Evolutionary conservation across 768 basidiomycete genomes (phyloP), one percentile per base, ranked within the genome.

Genomic region (Leccinum uliginosum): DNA sequence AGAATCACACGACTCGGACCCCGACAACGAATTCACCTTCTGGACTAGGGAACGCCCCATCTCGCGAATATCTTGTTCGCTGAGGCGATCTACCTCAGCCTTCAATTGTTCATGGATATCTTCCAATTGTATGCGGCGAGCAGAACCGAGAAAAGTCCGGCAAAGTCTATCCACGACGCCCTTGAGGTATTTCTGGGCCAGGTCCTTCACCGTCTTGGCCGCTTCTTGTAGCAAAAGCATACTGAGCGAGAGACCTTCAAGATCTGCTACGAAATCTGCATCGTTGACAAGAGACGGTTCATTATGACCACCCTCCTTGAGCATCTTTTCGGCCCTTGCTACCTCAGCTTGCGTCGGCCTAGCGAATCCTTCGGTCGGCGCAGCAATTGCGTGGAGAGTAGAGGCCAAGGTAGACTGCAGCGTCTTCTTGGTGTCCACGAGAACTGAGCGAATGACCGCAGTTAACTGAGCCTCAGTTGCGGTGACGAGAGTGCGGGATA

Each of bases 251-350:
- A 60, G 44, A 15, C 40, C 23, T 21, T 65, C 65, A 12, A 68
- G 63, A 46, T 69, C 65, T 4, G 61, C 29, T 24, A 68, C 29
- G 40, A 70, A 68, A 24, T 65, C 61, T 4, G 56, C 44, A 40
- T 68, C 68, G n/a, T 2, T 57, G 2, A 65, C 48, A 30, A 62
- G 65, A 43, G 63, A 60, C n/a, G 30, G 24, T 3, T 26, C 24
- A 26, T 26, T 5, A 26, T 26, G 24, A 5, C 3, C 21, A 10
- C 66, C 63, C 5, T 68, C 68, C 57, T 44, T 68, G 8, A 68
- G 51, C 59, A 69, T 49, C 44, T 48, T 61, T 0, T 68, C 65
- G 9, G 64, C 66, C 4, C 11, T 50, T 30, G 1, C 47, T 8
- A 6, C 52, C n/a, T 69, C 59, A 14, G 48, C 9, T 30, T 46